These are phyloP conservation scores for Russula sp. DNA, from an alignment of 768 basidiomycete genomes.

Conservation along the genomic window DNA sequence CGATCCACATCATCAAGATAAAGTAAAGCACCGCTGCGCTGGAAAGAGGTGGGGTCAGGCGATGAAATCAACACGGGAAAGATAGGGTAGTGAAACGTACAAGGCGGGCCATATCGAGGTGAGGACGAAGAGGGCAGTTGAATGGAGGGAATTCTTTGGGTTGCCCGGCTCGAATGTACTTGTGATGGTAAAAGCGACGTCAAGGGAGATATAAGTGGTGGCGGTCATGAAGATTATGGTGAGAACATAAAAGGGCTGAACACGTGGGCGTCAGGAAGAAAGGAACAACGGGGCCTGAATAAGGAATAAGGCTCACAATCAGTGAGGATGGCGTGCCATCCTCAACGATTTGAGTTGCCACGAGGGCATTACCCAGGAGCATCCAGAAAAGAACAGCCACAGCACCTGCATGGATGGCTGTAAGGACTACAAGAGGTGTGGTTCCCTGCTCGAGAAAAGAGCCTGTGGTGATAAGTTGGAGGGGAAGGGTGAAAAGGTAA, in stretches of 20 bases:
- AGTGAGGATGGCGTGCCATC: constrained; percentile 74
- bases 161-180: constrained; percentile 49
- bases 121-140: constrained; percentile 73
- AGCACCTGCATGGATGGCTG: constrained; percentile 72
- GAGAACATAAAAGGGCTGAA: constrained; percentile 58
- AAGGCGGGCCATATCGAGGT: constrained; percentile 72
- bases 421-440: constrained; percentile 57
- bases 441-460: constrained; percentile 73
- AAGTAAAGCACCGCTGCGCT: constrained; percentile 68
- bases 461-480: constrained; percentile 79
- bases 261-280: background rate
- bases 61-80: background rate
- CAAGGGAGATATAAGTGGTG: constrained; percentile 79
- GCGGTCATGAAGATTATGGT: constrained; percentile 54
- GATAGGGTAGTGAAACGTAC: constrained; percentile 37
- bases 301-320: constrained; percentile 39
- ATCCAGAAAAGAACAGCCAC: constrained; percentile 77
- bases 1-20: constrained; percentile 71
- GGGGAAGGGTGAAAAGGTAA: constrained; percentile 64
- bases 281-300: background rate
- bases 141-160: constrained; percentile 49
- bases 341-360: constrained; percentile 88
- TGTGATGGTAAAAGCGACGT: constrained; percentile 67
- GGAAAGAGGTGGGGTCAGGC: background rate
- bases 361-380: constrained; percentile 65